Evolutionary conservation across 192 early-diverging fungal genomes (phyloP).

Genomic region (Coemansia guatemalensis): DNA sequence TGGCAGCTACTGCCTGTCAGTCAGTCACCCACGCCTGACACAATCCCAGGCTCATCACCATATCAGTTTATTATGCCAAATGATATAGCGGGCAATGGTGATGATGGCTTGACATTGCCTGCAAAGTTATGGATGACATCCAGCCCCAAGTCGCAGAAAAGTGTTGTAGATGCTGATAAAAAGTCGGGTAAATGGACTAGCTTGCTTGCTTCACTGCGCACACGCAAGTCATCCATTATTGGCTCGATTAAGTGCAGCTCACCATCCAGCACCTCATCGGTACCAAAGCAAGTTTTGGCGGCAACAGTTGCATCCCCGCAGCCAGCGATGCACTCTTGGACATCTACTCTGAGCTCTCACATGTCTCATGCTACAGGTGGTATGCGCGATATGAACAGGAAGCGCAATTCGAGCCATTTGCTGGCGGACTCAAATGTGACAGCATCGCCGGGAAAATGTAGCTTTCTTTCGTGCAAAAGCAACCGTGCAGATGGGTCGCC

Average conservation of each 20-base stretch:
- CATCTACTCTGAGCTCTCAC: constrained; percentile 4
- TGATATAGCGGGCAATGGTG: not conserved
- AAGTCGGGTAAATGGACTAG: constrained; percentile 21
- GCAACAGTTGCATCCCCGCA: not conserved
- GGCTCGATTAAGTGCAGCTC: constrained; percentile 38
- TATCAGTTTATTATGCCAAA: not conserved
- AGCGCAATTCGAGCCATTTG: not conserved
- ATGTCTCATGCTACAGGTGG: not conserved
- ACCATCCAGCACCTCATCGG: constrained; percentile 8
- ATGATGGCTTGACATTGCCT: not conserved
- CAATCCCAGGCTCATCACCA: not conserved
- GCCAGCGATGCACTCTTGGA: not conserved
- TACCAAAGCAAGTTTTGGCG: not conserved
- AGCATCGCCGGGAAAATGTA: constrained; percentile 12
- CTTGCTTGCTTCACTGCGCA: constrained; percentile 29
- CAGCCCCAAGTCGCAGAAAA: constrained; percentile 40
- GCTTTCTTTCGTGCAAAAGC: constrained; percentile 16
- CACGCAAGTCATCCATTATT: constrained; percentile 39
- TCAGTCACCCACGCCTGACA: not conserved
- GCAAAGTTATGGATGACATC: constrained; percentile 50
- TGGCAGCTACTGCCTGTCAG: not conserved
- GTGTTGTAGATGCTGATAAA: constrained; percentile 9
- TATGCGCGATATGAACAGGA: too few relatives aligned
- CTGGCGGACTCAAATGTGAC: too few relatives aligned
- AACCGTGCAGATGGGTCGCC: not conserved